Conservation (phyloP, 495 filamentous ascomycete genomes). For the Penicillium pulvis region DNA sequence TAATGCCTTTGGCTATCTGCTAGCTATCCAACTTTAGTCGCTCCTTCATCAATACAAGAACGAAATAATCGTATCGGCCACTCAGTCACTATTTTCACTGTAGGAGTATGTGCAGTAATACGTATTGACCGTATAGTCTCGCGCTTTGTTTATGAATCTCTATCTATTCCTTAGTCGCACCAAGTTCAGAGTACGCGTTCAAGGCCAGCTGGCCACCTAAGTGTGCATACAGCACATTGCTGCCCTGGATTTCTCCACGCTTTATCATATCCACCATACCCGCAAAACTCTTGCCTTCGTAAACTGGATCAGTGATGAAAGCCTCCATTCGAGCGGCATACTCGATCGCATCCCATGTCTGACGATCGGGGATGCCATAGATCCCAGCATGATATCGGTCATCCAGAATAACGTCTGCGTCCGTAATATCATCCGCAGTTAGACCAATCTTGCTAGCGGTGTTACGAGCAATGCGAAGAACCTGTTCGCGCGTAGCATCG, state of each 20-base stretch:
- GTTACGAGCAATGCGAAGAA: slow-evolving; percentile 59
- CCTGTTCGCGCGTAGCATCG: slow-evolving; percentile 55
- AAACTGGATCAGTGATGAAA: slow-evolving; percentile 69
- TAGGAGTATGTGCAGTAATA: neutral
- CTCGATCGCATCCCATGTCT: slow-evolving; percentile 61
- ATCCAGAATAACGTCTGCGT: slow-evolving; percentile 58
- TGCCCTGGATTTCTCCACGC: slow-evolving; percentile 55
- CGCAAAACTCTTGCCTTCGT: slow-evolving; percentile 67
- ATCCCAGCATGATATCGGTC: slow-evolving; percentile 62
- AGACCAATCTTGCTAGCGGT: slow-evolving; percentile 61
- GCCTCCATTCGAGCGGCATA: slow-evolving; percentile 63
- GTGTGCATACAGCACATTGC: slow-evolving; percentile 65
- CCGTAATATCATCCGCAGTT: slow-evolving; percentile 53
- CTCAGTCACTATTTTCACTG: neutral
- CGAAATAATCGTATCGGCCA: neutral
- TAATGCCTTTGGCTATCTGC: neutral
- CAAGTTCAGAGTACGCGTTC: slow-evolving; percentile 56
- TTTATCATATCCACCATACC: slow-evolving; percentile 66
- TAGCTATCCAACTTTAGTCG: slow-evolving; percentile 35
- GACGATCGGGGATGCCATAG: slow-evolving; percentile 60
- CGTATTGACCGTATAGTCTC: too few relatives aligned
- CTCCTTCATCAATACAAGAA: slow-evolving; percentile 27
- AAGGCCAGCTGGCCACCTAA: slow-evolving; percentile 63
- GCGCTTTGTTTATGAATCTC: neutral
- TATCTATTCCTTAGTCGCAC: slow-evolving; percentile 22